Evolutionary conservation across 208 protist species (phyloP).

Genomic region (Leishmania lainsoni): DNA sequence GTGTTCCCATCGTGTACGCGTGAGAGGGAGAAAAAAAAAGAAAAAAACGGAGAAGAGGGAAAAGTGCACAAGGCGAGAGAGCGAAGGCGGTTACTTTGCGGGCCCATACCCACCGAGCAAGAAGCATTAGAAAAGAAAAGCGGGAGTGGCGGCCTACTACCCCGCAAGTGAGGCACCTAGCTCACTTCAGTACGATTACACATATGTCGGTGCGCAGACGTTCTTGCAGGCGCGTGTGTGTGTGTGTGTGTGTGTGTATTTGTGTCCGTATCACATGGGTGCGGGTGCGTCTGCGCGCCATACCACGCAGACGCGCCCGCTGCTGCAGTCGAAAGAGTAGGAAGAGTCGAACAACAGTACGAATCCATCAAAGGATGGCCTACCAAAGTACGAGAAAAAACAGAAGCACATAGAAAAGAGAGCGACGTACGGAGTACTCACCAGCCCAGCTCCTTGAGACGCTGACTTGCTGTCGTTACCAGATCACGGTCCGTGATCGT

Average conservation of each 20-base stretch:
- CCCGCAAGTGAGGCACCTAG: background rate
- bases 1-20: background rate
- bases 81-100: background rate
- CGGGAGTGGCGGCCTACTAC: background rate
- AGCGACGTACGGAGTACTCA: slow-evolving; percentile 6
- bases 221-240: background rate
- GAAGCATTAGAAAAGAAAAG: background rate
- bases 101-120: background rate
- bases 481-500: slow-evolving; percentile 25
- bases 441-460: slow-evolving; percentile 42
- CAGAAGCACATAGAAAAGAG: background rate
- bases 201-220: background rate
- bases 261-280: background rate
- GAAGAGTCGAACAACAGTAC: background rate
- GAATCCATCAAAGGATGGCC: background rate
- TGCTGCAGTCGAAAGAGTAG: background rate
- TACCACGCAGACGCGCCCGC: background rate
- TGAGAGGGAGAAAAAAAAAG: background rate
- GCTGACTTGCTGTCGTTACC: slow-evolving; percentile 27
- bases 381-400: background rate
- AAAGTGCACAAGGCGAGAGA: slow-evolving; percentile 8
- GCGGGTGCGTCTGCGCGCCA: background rate
- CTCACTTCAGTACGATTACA: background rate
- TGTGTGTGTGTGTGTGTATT: too few relatives aligned
- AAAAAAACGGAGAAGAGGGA: slow-evolving; percentile 10